Evolutionary conservation across 306 rosid species (phyloP).

Genomic region (Begonia masoniana): DNA sequence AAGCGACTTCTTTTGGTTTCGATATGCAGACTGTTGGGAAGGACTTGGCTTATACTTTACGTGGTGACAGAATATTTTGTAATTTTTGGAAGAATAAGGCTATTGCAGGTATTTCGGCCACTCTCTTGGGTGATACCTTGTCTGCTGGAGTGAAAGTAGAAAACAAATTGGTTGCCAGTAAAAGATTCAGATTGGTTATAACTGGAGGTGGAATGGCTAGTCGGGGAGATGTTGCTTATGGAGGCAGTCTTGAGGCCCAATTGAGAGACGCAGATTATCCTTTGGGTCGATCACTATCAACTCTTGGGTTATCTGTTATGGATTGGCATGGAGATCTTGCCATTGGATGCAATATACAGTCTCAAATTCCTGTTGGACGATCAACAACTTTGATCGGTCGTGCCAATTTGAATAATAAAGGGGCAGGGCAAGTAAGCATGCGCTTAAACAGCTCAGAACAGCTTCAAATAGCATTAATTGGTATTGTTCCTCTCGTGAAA

Average conservation of each 20-base stretch:
- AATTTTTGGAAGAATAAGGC: constrained; percentile 78
- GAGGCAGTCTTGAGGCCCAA: constrained; percentile 95
- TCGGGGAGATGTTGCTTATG: constrained; percentile 80
- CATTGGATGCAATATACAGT: constrained; percentile 75
- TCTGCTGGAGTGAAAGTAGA: constrained; percentile 81
- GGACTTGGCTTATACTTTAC: constrained; percentile 86
- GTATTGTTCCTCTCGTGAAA: constrained; percentile 57
- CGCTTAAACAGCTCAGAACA: constrained; percentile 91
- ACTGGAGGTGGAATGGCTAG: constrained; percentile 85
- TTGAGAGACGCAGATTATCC: constrained; percentile 84
- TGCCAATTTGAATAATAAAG: constrained; percentile 77
- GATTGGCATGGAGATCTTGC: constrained; percentile 99
- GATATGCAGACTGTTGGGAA: constrained; percentile 95
- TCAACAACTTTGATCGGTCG: constrained; percentile 63
- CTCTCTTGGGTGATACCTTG: constrained; percentile 75
- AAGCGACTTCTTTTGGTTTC: constrained; percentile 75
- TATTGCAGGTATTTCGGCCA: constrained; percentile 66
- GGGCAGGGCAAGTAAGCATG: constrained; percentile 82
- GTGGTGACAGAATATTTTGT: constrained; percentile 65
- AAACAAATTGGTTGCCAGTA: constrained; percentile 70
- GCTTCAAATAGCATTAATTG: constrained; percentile 73
- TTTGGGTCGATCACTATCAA: constrained; percentile 65
- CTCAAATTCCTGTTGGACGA: constrained; percentile 83
- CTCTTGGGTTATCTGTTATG: constrained; percentile 83
- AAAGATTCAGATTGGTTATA: constrained; percentile 55